Conservation (phyloP, 768 basidiomycete species). For the Termitomyces sp. region DNA sequence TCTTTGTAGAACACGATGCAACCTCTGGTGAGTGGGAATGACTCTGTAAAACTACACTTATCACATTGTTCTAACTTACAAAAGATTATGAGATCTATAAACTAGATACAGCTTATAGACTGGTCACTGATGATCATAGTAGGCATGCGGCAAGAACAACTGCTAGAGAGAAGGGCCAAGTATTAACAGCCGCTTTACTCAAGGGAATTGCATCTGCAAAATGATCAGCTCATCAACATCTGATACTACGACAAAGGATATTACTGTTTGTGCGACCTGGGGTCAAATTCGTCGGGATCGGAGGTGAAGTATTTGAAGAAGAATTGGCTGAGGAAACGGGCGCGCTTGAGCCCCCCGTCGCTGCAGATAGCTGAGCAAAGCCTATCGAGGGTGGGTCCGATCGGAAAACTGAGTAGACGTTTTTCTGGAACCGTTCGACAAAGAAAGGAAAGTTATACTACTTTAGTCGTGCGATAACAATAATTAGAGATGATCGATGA, state of each 20-base stretch:
- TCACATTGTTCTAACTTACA: no score
- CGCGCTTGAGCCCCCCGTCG: constrained; percentile 37
- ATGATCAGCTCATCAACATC: neutral
- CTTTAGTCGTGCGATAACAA: neutral
- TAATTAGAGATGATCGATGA: no score
- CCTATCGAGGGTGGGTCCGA: constrained; percentile 45
- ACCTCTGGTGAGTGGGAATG: no score
- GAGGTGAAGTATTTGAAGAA: neutral
- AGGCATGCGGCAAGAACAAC: constrained; percentile 3
- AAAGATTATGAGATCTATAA: neutral
- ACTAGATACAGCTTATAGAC: neutral
- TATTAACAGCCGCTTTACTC: neutral
- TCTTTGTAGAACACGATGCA: neutral
- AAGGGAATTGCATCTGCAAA: constrained; percentile 3
- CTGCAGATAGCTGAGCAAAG: constrained; percentile 45
- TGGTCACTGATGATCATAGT: constrained; percentile 1
- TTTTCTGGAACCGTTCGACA: constrained; percentile 40
- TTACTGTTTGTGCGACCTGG: no score
- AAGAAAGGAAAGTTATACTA: neutral
- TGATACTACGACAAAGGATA: no score
- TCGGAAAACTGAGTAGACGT: constrained; percentile 50
- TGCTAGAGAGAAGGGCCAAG: constrained; percentile 1
- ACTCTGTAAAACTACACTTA: no score
- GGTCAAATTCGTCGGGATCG: no score
- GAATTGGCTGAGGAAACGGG: constrained; percentile 4